These are phyloP conservation scores for Venturia nashicola DNA, from an alignment of 2,329 filamentous ascomycete genomes.

Conservation along the genomic window DNA sequence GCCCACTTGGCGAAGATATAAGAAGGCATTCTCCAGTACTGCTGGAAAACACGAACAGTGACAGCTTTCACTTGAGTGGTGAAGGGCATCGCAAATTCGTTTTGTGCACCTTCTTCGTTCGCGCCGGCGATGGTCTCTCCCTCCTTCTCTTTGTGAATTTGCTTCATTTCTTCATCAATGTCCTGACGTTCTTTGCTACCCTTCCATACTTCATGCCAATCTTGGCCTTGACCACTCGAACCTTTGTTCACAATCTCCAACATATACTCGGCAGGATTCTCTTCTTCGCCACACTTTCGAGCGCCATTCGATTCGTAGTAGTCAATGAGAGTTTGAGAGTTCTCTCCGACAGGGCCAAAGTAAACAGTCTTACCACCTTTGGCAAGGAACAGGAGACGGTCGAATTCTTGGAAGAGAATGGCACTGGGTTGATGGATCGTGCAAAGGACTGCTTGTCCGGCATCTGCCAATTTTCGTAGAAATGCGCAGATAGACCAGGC, in stretches of 20 bases:
- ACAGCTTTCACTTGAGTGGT: constrained; percentile 20
- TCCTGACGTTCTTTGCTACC: constrained; percentile 17
- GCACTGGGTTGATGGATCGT: constrained; percentile 31
- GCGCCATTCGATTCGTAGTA: constrained; percentile 55
- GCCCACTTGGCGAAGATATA: constrained; percentile 25
- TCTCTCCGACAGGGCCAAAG: constrained; percentile 33
- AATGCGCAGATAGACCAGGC: constrained; percentile 53
- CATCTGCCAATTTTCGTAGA: constrained; percentile 46
- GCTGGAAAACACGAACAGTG: constrained; percentile 31
- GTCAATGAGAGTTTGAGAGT: constrained; percentile 27
- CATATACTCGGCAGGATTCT: constrained; percentile 70
- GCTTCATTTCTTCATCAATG: constrained; percentile 22
- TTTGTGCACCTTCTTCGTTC: constrained; percentile 20
- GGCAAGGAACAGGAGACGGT: constrained; percentile 31
- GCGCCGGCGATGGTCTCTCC: background rate
- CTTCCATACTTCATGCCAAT: constrained; percentile 72
- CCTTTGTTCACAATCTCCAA: constrained; percentile 30
- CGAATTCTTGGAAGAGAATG: constrained; percentile 32
- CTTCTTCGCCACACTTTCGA: constrained; percentile 41
- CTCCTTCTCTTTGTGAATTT: background rate
- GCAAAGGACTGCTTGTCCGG: constrained; percentile 34
- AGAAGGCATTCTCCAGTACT: constrained; percentile 33
- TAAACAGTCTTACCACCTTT: constrained; percentile 34
- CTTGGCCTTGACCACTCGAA: constrained; percentile 39
- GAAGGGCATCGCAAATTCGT: constrained; percentile 33